These are phyloP conservation scores for Endocalyx cinctus DNA, from an alignment of 2,329 filamentous ascomycete genomes.

Conservation along the genomic window DNA sequence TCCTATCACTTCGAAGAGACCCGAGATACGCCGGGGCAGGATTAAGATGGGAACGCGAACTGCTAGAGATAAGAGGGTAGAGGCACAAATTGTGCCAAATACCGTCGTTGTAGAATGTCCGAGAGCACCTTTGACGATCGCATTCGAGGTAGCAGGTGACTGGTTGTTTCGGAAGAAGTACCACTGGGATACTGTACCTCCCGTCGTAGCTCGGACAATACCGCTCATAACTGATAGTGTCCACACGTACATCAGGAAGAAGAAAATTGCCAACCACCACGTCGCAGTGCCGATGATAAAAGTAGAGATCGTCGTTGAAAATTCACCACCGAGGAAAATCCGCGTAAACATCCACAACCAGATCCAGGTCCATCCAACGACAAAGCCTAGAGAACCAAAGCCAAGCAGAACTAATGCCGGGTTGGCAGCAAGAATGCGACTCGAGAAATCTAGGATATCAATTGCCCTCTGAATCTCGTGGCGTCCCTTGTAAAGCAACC, in stretches of 20 bases:
- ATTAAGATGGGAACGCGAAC: slow-evolving; percentile 82
- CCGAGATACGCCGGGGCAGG: slow-evolving; percentile 65
- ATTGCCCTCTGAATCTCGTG: slow-evolving; percentile 78
- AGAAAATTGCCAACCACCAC: slow-evolving; percentile 93
- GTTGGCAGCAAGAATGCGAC: slow-evolving; percentile 79
- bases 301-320: slow-evolving; percentile 54
- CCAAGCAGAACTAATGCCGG: slow-evolving; percentile 80
- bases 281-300: slow-evolving; percentile 85
- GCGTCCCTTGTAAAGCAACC: slow-evolving; percentile 75
- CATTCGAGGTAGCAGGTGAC: slow-evolving; percentile 70
- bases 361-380: slow-evolving; percentile 88
- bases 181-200: slow-evolving; percentile 96
- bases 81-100: slow-evolving; percentile 88
- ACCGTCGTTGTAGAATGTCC: slow-evolving; percentile 78
- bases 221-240: slow-evolving; percentile 82
- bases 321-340: slow-evolving; percentile 88
- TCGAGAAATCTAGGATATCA: slow-evolving; percentile 87
- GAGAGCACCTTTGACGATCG: slow-evolving; percentile 79
- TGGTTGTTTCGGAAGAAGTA: slow-evolving; percentile 91
- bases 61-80: slow-evolving; percentile 73
- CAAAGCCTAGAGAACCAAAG: slow-evolving; percentile 66
- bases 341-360: slow-evolving; percentile 97
- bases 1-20: slow-evolving; percentile 65
- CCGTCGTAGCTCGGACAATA: slow-evolving; percentile 85
- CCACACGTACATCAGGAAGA: slow-evolving; percentile 94